phyloP scores from a whole-genome alignment of 208 protist species.

The Histomonas meleagridis region DNA sequence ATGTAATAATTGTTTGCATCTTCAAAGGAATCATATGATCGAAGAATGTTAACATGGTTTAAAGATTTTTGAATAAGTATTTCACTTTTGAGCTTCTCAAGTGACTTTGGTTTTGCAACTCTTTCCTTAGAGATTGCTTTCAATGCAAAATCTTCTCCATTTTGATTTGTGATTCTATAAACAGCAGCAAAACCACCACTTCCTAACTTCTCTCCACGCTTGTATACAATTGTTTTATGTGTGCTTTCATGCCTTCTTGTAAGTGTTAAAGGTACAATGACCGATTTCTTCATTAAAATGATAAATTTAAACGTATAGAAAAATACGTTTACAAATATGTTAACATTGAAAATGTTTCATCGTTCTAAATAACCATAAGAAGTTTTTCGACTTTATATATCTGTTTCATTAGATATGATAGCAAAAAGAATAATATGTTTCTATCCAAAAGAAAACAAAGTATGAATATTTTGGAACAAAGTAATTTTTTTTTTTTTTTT shows the following conservation, averaged over 20 bases:
- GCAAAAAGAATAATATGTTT: too few species aligned
- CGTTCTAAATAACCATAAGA: too few species aligned
- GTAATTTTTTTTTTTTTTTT: too few species aligned
- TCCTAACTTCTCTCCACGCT: not conserved
- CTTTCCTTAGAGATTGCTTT: not conserved
- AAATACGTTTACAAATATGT: too few species aligned
- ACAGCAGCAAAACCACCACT: not conserved
- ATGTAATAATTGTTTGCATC: slow-evolving; percentile 89
- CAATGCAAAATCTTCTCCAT: not conserved
- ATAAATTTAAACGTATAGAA: too few species aligned
- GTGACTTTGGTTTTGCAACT: not conserved
- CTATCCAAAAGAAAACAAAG: too few species aligned
- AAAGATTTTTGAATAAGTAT: slow-evolving; percentile 87
- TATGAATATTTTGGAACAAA: too few species aligned
- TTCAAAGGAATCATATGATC: slow-evolving; percentile 84
- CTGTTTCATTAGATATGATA: too few species aligned
- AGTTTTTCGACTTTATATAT: too few species aligned
- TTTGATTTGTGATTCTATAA: not conserved
- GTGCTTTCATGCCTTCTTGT: not conserved
- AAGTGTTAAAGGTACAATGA: not conserved
- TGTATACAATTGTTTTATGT: too few species aligned
- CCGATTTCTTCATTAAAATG: not conserved
- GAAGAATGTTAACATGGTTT: slow-evolving; percentile 81
- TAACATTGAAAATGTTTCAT: too few species aligned
- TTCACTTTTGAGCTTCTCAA: slow-evolving; percentile 68